A percentile compares a stretch with the other conserved stretches of the same genome.
Conservation (phyloP, 306 rosid species). For the Leucaena leucocephala region DNA sequence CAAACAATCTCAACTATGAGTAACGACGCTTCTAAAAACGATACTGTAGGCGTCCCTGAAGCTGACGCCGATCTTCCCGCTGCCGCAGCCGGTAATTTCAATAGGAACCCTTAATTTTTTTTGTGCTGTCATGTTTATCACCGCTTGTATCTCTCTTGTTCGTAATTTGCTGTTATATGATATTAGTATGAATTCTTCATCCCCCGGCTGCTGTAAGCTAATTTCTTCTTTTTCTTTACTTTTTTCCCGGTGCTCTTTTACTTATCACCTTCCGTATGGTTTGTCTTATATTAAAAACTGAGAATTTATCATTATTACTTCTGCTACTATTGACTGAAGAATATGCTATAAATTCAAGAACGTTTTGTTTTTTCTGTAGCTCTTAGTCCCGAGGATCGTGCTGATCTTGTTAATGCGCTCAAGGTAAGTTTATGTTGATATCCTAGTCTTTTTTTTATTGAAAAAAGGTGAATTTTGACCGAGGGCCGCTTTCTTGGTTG, state of each 20-base stretch:
- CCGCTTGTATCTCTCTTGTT: conserved; percentile 9
- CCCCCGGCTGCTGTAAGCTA: background rate
- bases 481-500: background rate
- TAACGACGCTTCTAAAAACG: background rate
- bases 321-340: background rate
- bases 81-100: conserved; percentile 50
- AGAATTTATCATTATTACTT: background rate
- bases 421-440: conserved; percentile 35
- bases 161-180: background rate
- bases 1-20: conserved; percentile 30
- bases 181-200: background rate
- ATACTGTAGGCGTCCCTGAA: conserved; percentile 39
- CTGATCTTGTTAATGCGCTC: conserved; percentile 54
- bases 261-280: background rate
- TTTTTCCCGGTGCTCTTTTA: background rate
- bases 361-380: conserved; percentile 38
- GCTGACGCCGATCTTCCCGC: conserved; percentile 44
- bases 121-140: background rate
- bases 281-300: background rate
- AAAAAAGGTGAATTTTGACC: background rate
- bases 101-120: conserved; percentile 3
- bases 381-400: conserved; percentile 62
- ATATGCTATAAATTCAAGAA: conserved; percentile 26
- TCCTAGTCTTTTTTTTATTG: background rate
- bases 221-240: background rate